Evolutionary conservation across 176 grass and related monocot genomes (phyloP), one percentile per base, ranked within the genome.

Genomic region (Rhynchospora breviuscula): DNA sequence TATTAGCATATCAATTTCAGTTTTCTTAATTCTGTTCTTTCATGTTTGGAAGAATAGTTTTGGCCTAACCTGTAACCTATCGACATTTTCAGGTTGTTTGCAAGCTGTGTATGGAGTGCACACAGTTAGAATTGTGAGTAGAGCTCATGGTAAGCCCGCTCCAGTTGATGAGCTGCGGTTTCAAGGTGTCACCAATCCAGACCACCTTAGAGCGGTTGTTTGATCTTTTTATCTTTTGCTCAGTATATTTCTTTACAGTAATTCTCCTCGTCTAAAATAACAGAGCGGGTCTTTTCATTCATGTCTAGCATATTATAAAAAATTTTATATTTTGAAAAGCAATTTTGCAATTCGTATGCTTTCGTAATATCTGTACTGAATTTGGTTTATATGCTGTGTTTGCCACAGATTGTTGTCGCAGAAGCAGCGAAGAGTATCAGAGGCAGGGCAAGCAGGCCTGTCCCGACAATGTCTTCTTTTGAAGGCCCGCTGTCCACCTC

Each of bases 91-190:
- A 94, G 90, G 90, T 63, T 94, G 78, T 71, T 84, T 94, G 74
- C 92, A 94, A 88, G 83, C 92, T 83, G 54, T 44, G 23, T 92
- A 92, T 77, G 86, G 86, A 81, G 85, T 94, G 73, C 80, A 87
- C 79, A 92, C 90, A 62, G 89, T 94, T 85, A 92, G 88, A 81
- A 80, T 94, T 83, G 92, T 87, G 78, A 90, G 86, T 81, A 90
- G 84, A 90, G 77, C 80, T 75, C 67, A 84, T 54, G 73, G 88
- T 46, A 92, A 95, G 83, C 85, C 90, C 62, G 86, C 88, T 83
- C 88, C 93, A 52, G 59, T 95, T 43, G 90, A 89, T 74, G 90
- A 90, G 83, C 81, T 95, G n/a, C 93, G 92, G 49, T 87, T 95
- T 92, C 93, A 89, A 87, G 90, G 88, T 59, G 86, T 95, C 48